Conservation (phyloP, 2,329 filamentous ascomycete species). For the Plenodomus tracheiphilus region DNA sequence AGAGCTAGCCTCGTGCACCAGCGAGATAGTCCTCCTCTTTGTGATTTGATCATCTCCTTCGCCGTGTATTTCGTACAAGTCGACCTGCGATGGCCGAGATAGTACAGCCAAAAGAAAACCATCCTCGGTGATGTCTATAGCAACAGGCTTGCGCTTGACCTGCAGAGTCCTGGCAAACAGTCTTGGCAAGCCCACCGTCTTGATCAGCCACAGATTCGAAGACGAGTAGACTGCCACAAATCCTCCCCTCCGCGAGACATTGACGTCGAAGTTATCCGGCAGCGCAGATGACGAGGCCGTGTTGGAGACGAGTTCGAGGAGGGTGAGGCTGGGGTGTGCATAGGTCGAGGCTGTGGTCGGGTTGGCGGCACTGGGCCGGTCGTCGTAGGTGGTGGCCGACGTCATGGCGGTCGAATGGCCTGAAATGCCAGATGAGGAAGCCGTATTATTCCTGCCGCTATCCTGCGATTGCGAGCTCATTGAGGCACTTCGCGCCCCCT, state of each 20-base stretch:
- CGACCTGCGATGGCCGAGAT: conserved; percentile 80
- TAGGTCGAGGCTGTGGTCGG: conserved; percentile 27
- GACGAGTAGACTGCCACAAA: conserved; percentile 44
- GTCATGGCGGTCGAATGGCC: conserved; percentile 41
- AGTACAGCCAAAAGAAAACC: conserved; percentile 76
- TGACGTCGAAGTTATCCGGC: conserved; percentile 44
- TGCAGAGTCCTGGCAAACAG: conserved; percentile 43
- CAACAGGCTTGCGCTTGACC: conserved; percentile 47
- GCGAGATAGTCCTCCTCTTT: conserved; percentile 70
- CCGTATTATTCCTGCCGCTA: too few relatives aligned
- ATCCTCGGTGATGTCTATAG: conserved; percentile 78
- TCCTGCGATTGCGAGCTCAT: conserved; percentile 25
- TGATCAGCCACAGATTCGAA: conserved; percentile 44
- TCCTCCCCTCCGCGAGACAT: conserved; percentile 40
- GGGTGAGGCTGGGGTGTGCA: conserved; percentile 37
- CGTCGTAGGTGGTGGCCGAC: conserved; percentile 36
- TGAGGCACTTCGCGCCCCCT: conserved; percentile 14
- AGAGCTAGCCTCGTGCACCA: conserved; percentile 77
- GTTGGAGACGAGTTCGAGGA: conserved; percentile 45
- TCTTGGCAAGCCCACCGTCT: conserved; percentile 40
- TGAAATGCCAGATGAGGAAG: conserved; percentile 33
- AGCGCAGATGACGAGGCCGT: conserved; percentile 45
- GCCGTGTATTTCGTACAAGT: conserved; percentile 72
- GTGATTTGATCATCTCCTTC: conserved; percentile 58
- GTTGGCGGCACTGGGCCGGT: conserved; percentile 20